A percentile compares a stretch with the other conserved stretches of the same genome.
phyloP scores from a whole-genome alignment of 2,329 filamentous ascomycete genomes.

The Tolypocladium ovalisporum region DNA sequence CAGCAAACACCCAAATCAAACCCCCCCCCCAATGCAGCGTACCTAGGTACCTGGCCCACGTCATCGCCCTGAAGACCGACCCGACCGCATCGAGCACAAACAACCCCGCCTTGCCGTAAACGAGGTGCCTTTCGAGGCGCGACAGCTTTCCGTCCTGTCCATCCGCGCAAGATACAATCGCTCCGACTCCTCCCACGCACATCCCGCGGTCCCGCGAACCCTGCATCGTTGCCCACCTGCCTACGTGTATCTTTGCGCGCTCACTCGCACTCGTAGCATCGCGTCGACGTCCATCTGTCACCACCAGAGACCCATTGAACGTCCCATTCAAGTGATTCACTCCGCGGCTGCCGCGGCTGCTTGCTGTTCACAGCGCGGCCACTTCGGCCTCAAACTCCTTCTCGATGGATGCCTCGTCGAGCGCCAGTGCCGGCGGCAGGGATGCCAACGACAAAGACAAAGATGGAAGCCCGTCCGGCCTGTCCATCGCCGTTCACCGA shows the following conservation, averaged over 20 bases:
- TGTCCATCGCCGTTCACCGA: neutral
- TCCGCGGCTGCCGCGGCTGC: neutral
- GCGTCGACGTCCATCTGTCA: neutral
- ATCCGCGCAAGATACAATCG: neutral
- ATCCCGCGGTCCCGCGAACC: neutral
- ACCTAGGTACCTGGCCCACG: neutral
- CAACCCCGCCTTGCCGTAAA: neutral
- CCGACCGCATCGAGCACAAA: neutral
- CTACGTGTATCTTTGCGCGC: neutral
- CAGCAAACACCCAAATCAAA: neutral
- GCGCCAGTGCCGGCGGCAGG: neutral
- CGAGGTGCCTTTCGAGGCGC: neutral
- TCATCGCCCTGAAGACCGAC: neutral
- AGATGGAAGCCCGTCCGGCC: neutral
- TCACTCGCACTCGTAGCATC: neutral
- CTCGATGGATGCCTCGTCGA: slow-evolving; percentile 2
- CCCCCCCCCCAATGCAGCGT: neutral
- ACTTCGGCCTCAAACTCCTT: neutral
- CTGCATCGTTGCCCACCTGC: neutral
- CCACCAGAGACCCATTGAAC: neutral
- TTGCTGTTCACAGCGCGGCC: neutral
- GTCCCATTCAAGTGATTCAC: neutral
- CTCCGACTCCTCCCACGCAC: neutral
- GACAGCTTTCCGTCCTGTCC: neutral
- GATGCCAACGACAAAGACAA: neutral